Evolutionary conservation across 176 grass and related monocot genomes (phyloP).

Genomic region (Phyllostachys edulis): DNA sequence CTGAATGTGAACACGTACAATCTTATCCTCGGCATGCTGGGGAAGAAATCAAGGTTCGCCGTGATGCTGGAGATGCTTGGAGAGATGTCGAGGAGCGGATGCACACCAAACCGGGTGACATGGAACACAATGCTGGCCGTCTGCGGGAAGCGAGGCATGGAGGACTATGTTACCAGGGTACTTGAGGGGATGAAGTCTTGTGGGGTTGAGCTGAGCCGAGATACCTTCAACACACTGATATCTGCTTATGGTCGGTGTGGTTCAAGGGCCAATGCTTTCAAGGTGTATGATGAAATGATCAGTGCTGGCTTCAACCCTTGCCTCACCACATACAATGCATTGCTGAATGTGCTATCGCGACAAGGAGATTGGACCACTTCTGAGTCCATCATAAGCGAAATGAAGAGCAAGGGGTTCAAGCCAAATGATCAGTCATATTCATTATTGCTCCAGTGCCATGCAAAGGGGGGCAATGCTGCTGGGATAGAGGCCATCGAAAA

Average conservation of each 20-base stretch:
- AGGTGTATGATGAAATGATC: too few species aligned
- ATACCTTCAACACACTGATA: slow-evolving; percentile 83
- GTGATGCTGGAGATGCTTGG: slow-evolving; percentile 63
- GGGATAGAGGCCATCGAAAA: too few species aligned
- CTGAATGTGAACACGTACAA: slow-evolving; percentile 69
- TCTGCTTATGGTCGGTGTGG: slow-evolving; percentile 78
- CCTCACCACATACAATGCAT: too few species aligned
- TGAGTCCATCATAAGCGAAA: too few species aligned
- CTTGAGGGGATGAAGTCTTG: slow-evolving; percentile 68
- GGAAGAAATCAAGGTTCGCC: slow-evolving; percentile 65
- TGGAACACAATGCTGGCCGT: slow-evolving; percentile 88
- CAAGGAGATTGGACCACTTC: too few species aligned
- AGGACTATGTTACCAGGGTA: slow-evolving; percentile 63
- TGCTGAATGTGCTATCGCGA: too few species aligned
- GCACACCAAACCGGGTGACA: slow-evolving; percentile 66
- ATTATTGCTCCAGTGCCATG: too few species aligned
- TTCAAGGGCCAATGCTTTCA: slow-evolving; percentile 34
- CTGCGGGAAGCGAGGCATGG: slow-evolving; percentile 75
- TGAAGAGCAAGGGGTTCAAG: too few species aligned
- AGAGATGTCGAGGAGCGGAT: slow-evolving; percentile 78
- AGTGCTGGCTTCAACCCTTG: too few species aligned
- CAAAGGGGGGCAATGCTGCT: too few species aligned
- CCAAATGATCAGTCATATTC: too few species aligned
- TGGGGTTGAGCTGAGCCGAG: slow-evolving; percentile 56
- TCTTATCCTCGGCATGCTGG: slow-evolving; percentile 72